These are phyloP conservation scores for Glycine latifolia DNA, from an alignment of 306 rosid species.

Conservation along the genomic window DNA sequence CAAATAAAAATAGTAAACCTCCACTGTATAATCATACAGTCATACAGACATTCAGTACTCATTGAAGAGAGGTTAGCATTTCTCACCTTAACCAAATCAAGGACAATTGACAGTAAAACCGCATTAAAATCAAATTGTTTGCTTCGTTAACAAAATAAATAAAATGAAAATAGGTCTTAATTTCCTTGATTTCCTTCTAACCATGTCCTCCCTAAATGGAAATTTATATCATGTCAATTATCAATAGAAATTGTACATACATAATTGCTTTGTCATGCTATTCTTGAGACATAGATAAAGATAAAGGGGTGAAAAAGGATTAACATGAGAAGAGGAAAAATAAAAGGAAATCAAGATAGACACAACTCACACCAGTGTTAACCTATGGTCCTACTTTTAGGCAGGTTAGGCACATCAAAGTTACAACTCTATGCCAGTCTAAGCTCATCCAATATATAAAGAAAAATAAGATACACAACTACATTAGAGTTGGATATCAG, in stretches of 20 bases:
- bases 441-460: conserved; percentile 26
- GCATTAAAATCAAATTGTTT: neutral
- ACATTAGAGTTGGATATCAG: neutral
- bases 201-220: neutral
- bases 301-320: conserved; percentile 25
- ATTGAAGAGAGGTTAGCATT: neutral
- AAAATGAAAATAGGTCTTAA: conserved; percentile 8
- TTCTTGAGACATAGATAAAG: neutral
- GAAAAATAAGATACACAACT: conserved; percentile 11
- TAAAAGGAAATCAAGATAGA: conserved; percentile 6
- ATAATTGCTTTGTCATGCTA: conserved; percentile 15
- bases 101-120: conserved; percentile 25
- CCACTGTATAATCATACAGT: neutral
- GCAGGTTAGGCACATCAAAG: conserved; percentile 28
- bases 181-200: neutral
- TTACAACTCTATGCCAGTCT: conserved; percentile 14
- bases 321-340: neutral
- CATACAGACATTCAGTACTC: conserved; percentile 4
- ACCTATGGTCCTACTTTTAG: conserved; percentile 1
- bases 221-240: neutral
- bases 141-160: neutral
- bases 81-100: conserved; percentile 10
- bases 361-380: neutral
- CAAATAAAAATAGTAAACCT: conserved; percentile 11
- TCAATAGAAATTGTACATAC: neutral